Conservation (phyloP, 164 flowering plant species). For the Platanus orientalis region DNA sequence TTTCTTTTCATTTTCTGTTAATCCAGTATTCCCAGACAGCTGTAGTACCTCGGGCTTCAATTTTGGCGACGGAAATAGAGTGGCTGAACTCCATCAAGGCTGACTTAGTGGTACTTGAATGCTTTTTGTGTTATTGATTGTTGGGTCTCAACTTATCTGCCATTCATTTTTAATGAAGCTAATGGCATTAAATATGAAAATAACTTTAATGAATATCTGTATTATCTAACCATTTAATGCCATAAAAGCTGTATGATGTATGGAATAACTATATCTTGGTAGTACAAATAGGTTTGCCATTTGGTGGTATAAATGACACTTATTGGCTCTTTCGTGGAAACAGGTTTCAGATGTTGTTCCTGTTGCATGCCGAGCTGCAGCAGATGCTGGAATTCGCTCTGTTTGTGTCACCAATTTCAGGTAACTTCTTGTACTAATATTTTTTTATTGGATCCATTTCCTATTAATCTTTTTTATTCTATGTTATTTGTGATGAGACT, state of each 20-base stretch:
- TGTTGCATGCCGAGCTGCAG: conserved; percentile 98
- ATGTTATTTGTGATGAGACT: background rate
- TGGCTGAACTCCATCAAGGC: conserved; percentile 95
- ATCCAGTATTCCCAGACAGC: conserved; percentile 84
- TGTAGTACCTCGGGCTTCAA: conserved; percentile 77
- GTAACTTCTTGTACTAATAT: conserved; percentile 25
- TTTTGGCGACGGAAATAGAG: conserved; percentile 75
- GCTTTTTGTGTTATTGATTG: background rate
- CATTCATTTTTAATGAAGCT: too few relatives aligned
- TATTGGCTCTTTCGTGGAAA: conserved; percentile 1
- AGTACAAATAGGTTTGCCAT: background rate
- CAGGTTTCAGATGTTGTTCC: conserved; percentile 98
- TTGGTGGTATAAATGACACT: background rate
- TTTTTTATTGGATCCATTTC: background rate
- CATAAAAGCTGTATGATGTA: background rate
- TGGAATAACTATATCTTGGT: background rate
- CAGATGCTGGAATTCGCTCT: conserved; percentile 96
- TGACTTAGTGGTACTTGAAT: conserved; percentile 77
- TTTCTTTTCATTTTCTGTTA: conserved; percentile 5
- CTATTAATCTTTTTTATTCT: background rate
- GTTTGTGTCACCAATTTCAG: conserved; percentile 98
- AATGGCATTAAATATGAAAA: background rate
- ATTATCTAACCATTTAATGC: background rate
- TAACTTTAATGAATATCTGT: background rate
- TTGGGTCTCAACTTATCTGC: background rate